phyloP scores from a whole-genome alignment of 495 filamentous ascomycete species.

The Lophiotrema nucula region DNA sequence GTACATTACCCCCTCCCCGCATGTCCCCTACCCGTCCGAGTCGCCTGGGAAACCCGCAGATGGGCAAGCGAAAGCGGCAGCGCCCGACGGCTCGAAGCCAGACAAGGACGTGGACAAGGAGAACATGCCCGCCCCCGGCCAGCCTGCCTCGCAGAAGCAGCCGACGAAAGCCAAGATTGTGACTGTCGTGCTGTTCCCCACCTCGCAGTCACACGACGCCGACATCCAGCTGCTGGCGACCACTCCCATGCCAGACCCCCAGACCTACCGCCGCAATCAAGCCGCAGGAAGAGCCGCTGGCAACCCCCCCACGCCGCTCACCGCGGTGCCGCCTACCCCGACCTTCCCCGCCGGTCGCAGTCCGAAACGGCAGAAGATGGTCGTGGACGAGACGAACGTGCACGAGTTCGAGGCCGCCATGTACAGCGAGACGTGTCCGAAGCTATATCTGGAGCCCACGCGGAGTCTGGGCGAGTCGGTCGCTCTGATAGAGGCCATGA shows the following conservation, averaged over 20 bases:
- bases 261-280: conserved; percentile 37
- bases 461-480: conserved; percentile 65
- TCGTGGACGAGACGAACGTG: conserved; percentile 70
- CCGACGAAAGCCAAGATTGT: conserved; percentile 56
- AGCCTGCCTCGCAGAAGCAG: conserved; percentile 50
- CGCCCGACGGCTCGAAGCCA: conserved; percentile 30
- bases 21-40: conserved; percentile 73
- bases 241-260: conserved; percentile 60
- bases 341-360: conserved; percentile 55
- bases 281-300: conserved; percentile 44
- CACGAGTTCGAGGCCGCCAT: conserved; percentile 70
- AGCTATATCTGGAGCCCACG: conserved; percentile 74
- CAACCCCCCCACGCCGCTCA: conserved; percentile 65
- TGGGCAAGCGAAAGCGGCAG: conserved; percentile 36
- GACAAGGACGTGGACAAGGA: conserved; percentile 45
- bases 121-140: conserved; percentile 53
- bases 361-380: conserved; percentile 64
- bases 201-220: conserved; percentile 65
- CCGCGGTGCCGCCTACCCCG: conserved; percentile 60
- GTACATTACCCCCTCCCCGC: conserved; percentile 83
- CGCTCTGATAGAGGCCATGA: conserved; percentile 63
- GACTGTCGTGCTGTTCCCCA: conserved; percentile 86
- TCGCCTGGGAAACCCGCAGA: conserved; percentile 20
- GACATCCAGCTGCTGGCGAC: conserved; percentile 75
- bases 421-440: conserved; percentile 65